Base-by-base conservation (phyloP, 306 rosid species). In the Rosa lucieae region DNA sequence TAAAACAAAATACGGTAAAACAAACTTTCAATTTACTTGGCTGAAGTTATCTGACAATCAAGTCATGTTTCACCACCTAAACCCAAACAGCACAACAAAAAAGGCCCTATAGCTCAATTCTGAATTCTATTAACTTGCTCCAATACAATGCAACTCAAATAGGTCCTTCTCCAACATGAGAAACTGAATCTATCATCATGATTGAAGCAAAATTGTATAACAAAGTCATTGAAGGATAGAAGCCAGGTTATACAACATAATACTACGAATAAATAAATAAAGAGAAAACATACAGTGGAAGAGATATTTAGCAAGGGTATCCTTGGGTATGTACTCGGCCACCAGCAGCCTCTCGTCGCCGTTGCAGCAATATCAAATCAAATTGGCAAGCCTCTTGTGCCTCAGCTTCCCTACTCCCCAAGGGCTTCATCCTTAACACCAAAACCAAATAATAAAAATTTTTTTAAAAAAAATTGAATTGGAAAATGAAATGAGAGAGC, bases 311-410 rank as follows among this genome's bases (percentile, higher is more conserved):
- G 97, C 90, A 14, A 92, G 97, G 48, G 97, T 90, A 78, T 92
- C 94, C 63, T 90, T 89, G 51, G 93, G 94, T 94, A 92, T 89
- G 82, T 76, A 90, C 83, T 92, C 97, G 12, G 94, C 93, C 74
- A 92, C 93, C 42, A 90, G 89, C 17, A 92, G 84, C 78, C 95
- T 87, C 85, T 92, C 93, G 66, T 90, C 92, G 17, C 90, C 94
- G 52, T 92, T 92, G 80, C 94, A 92, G 86, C 97, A 92, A 81
- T 90, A 89, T n/a, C 97, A 93, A 61, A 92, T 89, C 82, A 92
- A 87, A 90, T 92, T 90, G 10, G 90, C 94, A 32, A 92, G 85
- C 85, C 84, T 87, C 49, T 78, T 81, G 84, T 92, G 88, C 74
- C 97, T 83, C 72, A 89, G 83, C 79, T 87, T 87, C 77, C 97